phyloP scores from a whole-genome alignment of 2,329 filamentous ascomycete species.

The Neofusicoccum cordaticola region DNA sequence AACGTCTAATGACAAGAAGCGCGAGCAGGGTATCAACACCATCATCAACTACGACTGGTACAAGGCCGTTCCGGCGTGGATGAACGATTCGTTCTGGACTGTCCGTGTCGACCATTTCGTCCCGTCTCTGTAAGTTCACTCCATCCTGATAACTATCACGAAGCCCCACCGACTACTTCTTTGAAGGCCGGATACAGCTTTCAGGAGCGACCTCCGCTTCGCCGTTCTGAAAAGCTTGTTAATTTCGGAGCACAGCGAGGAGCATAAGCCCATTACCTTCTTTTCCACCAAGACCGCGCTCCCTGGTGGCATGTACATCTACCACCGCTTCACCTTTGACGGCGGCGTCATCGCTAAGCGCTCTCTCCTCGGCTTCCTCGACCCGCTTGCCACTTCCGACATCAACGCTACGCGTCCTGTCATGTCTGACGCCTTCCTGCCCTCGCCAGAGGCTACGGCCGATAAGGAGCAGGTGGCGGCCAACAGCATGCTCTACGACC shows the following conservation, averaged over 20 bases:
- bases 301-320: not conserved
- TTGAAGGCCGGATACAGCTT: not conserved
- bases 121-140: not conserved
- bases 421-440: not conserved
- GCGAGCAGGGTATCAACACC: not conserved
- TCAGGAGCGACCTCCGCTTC: not conserved
- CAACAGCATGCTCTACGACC: not conserved
- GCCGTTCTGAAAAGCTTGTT: not conserved
- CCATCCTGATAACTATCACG: not conserved
- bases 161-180: not conserved
- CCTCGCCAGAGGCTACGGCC: not conserved
- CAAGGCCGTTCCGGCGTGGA: not conserved
- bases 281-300: not conserved
- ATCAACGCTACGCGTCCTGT: not conserved
- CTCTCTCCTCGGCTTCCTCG: not conserved
- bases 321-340: not conserved
- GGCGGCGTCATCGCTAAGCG: not conserved
- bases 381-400: not conserved
- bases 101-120: not conserved
- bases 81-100: not conserved
- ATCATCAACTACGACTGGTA: not conserved
- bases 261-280: not conserved
- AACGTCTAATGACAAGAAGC: not conserved
- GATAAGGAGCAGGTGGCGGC: not conserved
- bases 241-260: not conserved